Percentiles rank a stretch among this genome's conserved stretches.
Evolutionary conservation across 345 rosid species (phyloP).

Genomic region (Lepidium sativum): DNA sequence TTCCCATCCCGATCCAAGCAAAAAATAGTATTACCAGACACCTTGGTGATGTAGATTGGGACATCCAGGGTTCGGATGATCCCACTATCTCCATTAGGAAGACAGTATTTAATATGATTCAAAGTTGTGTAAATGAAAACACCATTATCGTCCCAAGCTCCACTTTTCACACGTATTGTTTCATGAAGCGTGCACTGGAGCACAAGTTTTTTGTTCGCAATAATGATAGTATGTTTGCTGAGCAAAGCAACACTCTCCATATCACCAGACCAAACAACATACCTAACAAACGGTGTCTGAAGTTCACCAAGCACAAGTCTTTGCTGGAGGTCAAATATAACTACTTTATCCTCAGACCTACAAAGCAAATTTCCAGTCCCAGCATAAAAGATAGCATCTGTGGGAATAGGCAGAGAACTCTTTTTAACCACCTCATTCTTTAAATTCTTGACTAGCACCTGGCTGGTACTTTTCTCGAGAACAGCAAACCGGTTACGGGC

Average conservation of each 20-base stretch:
- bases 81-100: slow-evolving; percentile 90
- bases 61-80: slow-evolving; percentile 77
- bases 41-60: slow-evolving; percentile 78
- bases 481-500: slow-evolving; percentile 91
- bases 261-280: slow-evolving; percentile 86
- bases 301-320: slow-evolving; percentile 78
- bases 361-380: slow-evolving; percentile 87
- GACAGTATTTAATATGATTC: slow-evolving; percentile 87
- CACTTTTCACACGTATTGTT: slow-evolving; percentile 88
- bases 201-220: slow-evolving; percentile 77
- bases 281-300: slow-evolving; percentile 70
- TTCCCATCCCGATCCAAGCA: slow-evolving; percentile 91
- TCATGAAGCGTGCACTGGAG: slow-evolving; percentile 86
- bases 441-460: slow-evolving; percentile 67
- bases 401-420: slow-evolving; percentile 55
- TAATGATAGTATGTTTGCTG: slow-evolving; percentile 83
- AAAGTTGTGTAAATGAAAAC: slow-evolving; percentile 85
- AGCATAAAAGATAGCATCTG: slow-evolving; percentile 85
- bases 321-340: slow-evolving; percentile 85
- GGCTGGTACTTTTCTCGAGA: slow-evolving; percentile 80
- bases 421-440: slow-evolving; percentile 81
- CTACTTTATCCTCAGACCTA: slow-evolving; percentile 78
- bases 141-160: slow-evolving; percentile 95
- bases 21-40: slow-evolving; percentile 54
- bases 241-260: slow-evolving; percentile 92